A percentile compares a stretch with the other conserved stretches of the same genome.
phyloP scores from a whole-genome alignment of 768 basidiomycete genomes.

The Pleurotus ostreatus region DNA sequence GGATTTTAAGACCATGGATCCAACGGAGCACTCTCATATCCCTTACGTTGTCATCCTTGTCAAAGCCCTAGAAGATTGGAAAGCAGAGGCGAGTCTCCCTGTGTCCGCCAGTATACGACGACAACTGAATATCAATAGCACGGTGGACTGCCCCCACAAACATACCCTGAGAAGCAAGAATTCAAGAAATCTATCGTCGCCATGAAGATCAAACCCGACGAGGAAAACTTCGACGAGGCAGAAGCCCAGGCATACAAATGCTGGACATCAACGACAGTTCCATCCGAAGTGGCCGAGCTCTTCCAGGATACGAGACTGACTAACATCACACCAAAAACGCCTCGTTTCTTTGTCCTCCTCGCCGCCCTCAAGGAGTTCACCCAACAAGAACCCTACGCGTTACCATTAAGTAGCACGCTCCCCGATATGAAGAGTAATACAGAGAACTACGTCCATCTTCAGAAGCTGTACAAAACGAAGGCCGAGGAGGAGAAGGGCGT shows the following conservation, averaged over 20 bases:
- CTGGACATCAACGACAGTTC: slow-evolving; percentile 61
- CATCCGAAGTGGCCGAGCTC: slow-evolving; percentile 59
- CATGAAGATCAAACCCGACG: slow-evolving; percentile 73
- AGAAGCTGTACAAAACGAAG: slow-evolving; percentile 77
- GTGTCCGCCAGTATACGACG: background rate
- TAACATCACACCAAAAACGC: slow-evolving; percentile 36
- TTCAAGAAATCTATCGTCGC: slow-evolving; percentile 69
- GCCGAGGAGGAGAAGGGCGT: slow-evolving; percentile 65
- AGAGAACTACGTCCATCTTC: slow-evolving; percentile 74
- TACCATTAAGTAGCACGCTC: slow-evolving; percentile 82
- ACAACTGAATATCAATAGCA: slow-evolving; percentile 42
- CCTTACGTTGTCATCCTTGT: slow-evolving; percentile 91
- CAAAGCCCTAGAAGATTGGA: slow-evolving; percentile 81
- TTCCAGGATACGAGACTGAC: slow-evolving; percentile 58
- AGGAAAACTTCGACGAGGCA: slow-evolving; percentile 98
- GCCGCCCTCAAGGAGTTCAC: slow-evolving; percentile 67
- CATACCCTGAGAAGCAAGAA: slow-evolving; percentile 62
- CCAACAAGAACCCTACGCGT: slow-evolving; percentile 47
- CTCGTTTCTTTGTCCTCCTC: slow-evolving; percentile 77
- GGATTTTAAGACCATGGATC: slow-evolving; percentile 77
- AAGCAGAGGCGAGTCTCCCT: slow-evolving; percentile 50
- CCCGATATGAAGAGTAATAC: slow-evolving; percentile 98
- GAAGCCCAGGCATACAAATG: slow-evolving; percentile 81
- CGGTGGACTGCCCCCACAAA: slow-evolving; percentile 53
- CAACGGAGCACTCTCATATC: slow-evolving; percentile 85